Conservation (phyloP, 1,284 basidiomycete genomes). For the Marasmius sp. region DNA sequence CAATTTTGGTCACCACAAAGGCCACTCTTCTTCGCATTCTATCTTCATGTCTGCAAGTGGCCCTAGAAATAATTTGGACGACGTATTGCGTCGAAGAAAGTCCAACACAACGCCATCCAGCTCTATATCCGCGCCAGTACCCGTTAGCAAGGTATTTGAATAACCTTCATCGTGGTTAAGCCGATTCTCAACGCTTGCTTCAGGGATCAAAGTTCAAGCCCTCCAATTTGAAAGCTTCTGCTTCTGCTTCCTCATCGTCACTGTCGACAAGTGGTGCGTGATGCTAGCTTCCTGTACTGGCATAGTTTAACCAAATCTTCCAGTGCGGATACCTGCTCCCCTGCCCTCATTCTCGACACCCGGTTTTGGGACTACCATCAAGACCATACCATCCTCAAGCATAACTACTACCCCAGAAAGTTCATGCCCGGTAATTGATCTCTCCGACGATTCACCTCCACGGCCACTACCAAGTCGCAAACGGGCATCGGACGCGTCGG, state of each 20-base stretch:
- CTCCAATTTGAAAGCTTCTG: slow-evolving; percentile 11
- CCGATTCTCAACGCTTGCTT: neutral
- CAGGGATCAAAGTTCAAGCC: slow-evolving; percentile 15
- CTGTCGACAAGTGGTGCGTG: slow-evolving; percentile 4
- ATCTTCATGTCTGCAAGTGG: neutral
- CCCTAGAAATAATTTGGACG: neutral
- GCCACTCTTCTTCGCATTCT: neutral
- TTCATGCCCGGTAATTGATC: slow-evolving; percentile 30
- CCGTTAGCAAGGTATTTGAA: neutral
- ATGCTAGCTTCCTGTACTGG: neutral
- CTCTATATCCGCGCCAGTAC: neutral
- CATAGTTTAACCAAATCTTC: neutral
- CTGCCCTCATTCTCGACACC: slow-evolving; percentile 44
- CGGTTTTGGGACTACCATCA: slow-evolving; percentile 26
- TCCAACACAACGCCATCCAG: neutral
- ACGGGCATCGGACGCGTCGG: slow-evolving; percentile 39
- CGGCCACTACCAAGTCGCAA: slow-evolving; percentile 37
- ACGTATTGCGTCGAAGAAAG: neutral
- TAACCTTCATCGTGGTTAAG: too few relatives aligned
- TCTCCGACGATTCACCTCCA: slow-evolving; percentile 37
- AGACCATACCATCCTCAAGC: slow-evolving; percentile 16
- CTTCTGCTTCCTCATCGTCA: slow-evolving; percentile 10
- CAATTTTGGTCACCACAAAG: neutral
- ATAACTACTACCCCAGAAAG: slow-evolving; percentile 7
- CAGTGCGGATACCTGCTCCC: slow-evolving; percentile 21